Base-by-base conservation (phyloP, 257 asterid species). In the Capsicum chinense region DNA sequence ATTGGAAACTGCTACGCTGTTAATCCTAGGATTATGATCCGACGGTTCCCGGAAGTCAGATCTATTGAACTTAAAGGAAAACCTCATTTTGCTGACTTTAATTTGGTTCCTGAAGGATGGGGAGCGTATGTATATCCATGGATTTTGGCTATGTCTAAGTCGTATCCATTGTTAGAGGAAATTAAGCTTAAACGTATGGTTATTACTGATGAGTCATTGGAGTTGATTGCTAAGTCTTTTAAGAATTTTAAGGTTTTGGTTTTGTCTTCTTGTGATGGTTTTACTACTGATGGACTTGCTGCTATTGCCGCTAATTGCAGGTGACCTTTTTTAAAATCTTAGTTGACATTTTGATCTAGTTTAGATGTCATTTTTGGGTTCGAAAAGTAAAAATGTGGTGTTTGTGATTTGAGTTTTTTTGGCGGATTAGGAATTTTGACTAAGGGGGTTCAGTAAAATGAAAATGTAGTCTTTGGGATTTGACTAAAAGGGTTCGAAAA, bases 51-150 rank as follows among this genome's bases (percentile, higher is more conserved):
- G 9, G 97, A 94, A 83, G 90, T 93, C 59, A 90, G 93, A 87
- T 89, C 94, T 78, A 47, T 95, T 83, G 97, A 92, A 91, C 84
- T 95, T 79, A 95, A 95, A 85, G 98, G 98, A 44, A 94, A 95
- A 91, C 99, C 99, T 67, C 99, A 94, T 92, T 95, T 94, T 76
- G 99, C 98, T 0, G 98, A 94, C 88, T 94, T 95, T 83, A 94
- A 90, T 90, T 90, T 95, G 64, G 97, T 95, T 44, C 99, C 99
- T 48, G 97, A 93, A 21, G 98, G 97, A 0, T 95, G 99, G 99
- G 99, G 99, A 21, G 99, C 90, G 0, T 90, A 87, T 76, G 89
- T 93, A 9, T 56, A 86, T 71, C 99, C 98, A 0, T 95, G 99
- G 99, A 70, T 94, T 80, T 84, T 70, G 58, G 91, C 95, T 42